phyloP scores from a whole-genome alignment of 805 yeast genomes.

The Clavispora fructus region DNA sequence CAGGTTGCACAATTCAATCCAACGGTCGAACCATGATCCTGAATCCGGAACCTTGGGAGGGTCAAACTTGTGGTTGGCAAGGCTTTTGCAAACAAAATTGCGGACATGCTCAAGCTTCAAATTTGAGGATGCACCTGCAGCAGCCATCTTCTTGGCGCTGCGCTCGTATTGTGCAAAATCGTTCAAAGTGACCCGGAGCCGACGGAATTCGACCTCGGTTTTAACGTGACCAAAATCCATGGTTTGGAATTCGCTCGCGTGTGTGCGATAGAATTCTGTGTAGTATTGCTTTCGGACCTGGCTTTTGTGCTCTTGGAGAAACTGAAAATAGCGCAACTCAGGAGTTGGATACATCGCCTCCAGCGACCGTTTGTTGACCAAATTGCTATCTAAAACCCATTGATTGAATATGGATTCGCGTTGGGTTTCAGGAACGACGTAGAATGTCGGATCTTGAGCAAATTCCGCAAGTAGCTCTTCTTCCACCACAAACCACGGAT shows the following conservation, averaged over 20 bases:
- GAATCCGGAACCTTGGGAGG: background rate
- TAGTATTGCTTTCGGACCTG: slow-evolving; percentile 24
- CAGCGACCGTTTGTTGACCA: too few relatives aligned
- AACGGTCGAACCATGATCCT: slow-evolving; percentile 18
- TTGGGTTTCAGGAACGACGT: slow-evolving; percentile 14
- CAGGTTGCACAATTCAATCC: slow-evolving; percentile 25
- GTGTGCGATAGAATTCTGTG: slow-evolving; percentile 21
- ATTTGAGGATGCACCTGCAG: slow-evolving; percentile 15
- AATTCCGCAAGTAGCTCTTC: slow-evolving; percentile 29
- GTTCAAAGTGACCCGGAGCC: slow-evolving; percentile 21
- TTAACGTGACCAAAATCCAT: slow-evolving; percentile 3
- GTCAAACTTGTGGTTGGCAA: background rate
- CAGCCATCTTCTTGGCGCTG: slow-evolving; percentile 14
- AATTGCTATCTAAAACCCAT: slow-evolving; percentile 4
- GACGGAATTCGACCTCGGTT: slow-evolving; percentile 20
- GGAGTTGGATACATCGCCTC: slow-evolving; percentile 17
- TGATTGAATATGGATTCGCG: slow-evolving; percentile 12
- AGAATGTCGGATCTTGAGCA: slow-evolving; percentile 24
- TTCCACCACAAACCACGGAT: slow-evolving; percentile 35
- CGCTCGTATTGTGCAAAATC: slow-evolving; percentile 28
- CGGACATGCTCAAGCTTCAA: slow-evolving; percentile 25
- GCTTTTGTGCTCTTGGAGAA: slow-evolving; percentile 25
- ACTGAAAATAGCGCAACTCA: slow-evolving; percentile 16
- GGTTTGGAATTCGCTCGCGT: slow-evolving; percentile 8
- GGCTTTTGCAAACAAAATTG: slow-evolving; percentile 13